These are phyloP conservation scores for Phyllosticta citriasiana DNA, from an alignment of 2,329 filamentous ascomycete species.

Conservation along the genomic window DNA sequence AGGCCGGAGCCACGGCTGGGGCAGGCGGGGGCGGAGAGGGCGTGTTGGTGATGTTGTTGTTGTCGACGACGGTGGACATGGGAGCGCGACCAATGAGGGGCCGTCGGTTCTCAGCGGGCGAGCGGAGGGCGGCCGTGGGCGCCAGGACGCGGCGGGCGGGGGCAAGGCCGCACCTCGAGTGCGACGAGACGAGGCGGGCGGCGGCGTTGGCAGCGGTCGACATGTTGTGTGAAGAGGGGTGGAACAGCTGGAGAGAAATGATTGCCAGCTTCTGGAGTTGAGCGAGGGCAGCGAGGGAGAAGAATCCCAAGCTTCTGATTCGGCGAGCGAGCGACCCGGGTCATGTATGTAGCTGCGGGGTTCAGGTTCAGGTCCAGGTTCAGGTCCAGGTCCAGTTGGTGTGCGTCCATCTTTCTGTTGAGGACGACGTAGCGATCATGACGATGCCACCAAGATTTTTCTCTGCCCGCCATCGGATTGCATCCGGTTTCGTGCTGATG, in stretches of 20 bases:
- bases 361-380: background rate
- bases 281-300: background rate
- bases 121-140: background rate
- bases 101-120: background rate
- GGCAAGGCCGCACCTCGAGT: background rate
- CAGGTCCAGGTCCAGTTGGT: background rate
- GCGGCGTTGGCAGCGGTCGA: background rate
- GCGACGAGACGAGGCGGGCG: background rate
- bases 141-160: background rate
- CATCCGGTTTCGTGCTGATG: no score
- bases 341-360: background rate
- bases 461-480: no score
- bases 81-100: slow-evolving; percentile 1
- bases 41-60: background rate
- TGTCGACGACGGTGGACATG: slow-evolving; percentile 10
- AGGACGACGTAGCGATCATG: background rate
- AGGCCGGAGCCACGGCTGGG: background rate
- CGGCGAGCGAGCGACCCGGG: background rate
- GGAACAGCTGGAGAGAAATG: background rate
- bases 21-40: slow-evolving; percentile 4
- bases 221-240: background rate
- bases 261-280: background rate
- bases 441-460: background rate
- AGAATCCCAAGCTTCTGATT: background rate
- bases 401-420: background rate